Conservation (phyloP, 208 protist genomes). For the Pavlovales sp. region DNA sequence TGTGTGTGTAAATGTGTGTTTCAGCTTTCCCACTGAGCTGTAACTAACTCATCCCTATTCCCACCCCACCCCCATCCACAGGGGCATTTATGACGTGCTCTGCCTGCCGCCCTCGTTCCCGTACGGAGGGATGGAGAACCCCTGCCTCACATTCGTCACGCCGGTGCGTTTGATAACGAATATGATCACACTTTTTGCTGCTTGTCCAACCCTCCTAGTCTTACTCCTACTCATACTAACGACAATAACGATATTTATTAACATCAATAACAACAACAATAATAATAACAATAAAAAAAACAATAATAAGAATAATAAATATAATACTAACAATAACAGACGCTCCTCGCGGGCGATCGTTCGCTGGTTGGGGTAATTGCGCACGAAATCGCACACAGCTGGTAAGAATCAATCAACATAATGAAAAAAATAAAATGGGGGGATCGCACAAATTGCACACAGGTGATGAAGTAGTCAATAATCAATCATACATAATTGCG, state of each 20-base stretch:
- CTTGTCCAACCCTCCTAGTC: too few species aligned
- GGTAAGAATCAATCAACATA: background rate
- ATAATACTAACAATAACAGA: too few species aligned
- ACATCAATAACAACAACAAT: too few species aligned
- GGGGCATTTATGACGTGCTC: constrained; percentile 68
- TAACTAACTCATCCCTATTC: background rate
- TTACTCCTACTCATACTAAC: too few species aligned
- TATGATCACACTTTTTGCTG: too few species aligned
- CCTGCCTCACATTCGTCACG: constrained; percentile 72
- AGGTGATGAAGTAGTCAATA: too few species aligned
- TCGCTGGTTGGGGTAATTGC: constrained; percentile 66
- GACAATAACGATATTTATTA: too few species aligned
- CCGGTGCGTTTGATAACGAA: too few species aligned
- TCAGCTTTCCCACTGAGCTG: background rate
- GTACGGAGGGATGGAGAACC: constrained; percentile 72
- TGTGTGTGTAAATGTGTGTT: background rate
- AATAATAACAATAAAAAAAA: too few species aligned
- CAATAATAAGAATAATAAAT: too few species aligned
- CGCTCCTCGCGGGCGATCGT: constrained; percentile 69
- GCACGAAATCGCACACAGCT: constrained; percentile 71
- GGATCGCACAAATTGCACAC: background rate
- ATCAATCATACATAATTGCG: too few species aligned
- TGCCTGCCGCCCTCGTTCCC: constrained; percentile 74
- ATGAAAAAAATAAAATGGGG: constrained; percentile 9
- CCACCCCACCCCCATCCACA: too few species aligned